Evolutionary conservation across 345 rosid species (phyloP), one percentile per base, ranked within the genome.

Genomic region (Eucalyptus globulus): DNA sequence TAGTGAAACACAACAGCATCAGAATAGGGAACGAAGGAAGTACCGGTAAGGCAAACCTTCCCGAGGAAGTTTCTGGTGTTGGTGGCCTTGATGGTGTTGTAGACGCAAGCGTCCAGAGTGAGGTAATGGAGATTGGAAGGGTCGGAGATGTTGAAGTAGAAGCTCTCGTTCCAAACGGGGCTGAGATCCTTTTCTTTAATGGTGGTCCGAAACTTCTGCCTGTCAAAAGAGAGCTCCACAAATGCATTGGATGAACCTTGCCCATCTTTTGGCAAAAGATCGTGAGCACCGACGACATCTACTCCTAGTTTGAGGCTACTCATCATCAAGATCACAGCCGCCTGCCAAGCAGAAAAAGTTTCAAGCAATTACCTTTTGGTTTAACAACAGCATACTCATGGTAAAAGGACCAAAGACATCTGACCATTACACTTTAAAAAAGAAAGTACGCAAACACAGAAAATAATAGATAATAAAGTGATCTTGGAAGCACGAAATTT

Each of bases 111-210:
- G 54, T 97, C 99, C 87, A 97, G 97, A 14, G 93, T 91, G n/a
- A 95, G 96, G 89, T 95, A 93, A 54, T 94, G 97, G 72, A 98
- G 97, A 88, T 94, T 95, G 89, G 98, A 92, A 86, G 98, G 96
- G 88, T 98, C 97, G 40, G 98, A 91, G 53, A 98, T 95, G 93
- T 98, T 97, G 95, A 98, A 98, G 94, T 94, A 96, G 94, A 97
- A 96, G 92, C 98, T 95, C 96, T 97, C 99, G 51, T 97, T 95
- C 99, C 99, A 98, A 86, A 98, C 96, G 7, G 99, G 99, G 92
- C 92, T 95, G 81, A 97, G 95, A 92, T 96, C 99, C 91, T 94
- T 94, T 60, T 98, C 98, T 92, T 98, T 98, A 90, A 96, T 92
- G 17, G 98, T 97, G 87, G 97, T 94, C 31, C 97, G 98, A 87